Evolutionary conservation across 495 filamentous ascomycete genomes (phyloP).

Genomic region (Clohesyomyces aquaticus): DNA sequence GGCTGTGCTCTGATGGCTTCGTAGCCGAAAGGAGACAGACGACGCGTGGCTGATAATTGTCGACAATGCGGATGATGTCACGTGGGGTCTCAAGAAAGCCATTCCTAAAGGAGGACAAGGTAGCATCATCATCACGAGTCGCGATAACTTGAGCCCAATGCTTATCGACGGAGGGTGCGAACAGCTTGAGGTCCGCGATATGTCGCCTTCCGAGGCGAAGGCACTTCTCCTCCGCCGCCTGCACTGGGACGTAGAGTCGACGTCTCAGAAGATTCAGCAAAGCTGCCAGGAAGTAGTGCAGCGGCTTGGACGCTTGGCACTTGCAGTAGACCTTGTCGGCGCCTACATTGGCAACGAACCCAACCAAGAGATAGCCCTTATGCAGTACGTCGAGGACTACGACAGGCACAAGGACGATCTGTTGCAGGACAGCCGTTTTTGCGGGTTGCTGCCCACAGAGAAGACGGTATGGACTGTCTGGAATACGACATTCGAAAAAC

Average conservation of each 20-base stretch:
- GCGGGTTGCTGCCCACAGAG: constrained; percentile 29
- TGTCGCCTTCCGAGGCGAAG: not conserved
- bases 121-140: constrained; percentile 6
- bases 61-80: constrained; percentile 8
- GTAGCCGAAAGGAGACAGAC: not conserved
- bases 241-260: not conserved
- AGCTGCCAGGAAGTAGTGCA: constrained; percentile 9
- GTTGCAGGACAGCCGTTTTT: constrained; percentile 18
- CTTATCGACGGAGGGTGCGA: not conserved
- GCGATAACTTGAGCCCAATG: not conserved
- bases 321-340: constrained; percentile 41
- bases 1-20: not conserved
- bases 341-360: constrained; percentile 39
- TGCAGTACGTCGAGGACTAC: not conserved
- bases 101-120: not conserved
- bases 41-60: not conserved
- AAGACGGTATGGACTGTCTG: constrained; percentile 44
- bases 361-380: constrained; percentile 7
- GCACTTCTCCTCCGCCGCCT: not conserved
- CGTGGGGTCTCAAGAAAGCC: constrained; percentile 5
- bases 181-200: not conserved
- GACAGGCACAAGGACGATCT: not conserved
- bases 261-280: not conserved
- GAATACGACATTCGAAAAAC: constrained; percentile 32
- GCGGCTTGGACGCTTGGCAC: constrained; percentile 37